A percentile compares a stretch with the other conserved stretches of the same genome.
phyloP scores from a whole-genome alignment of 176 grass and related monocot species.

The Panicum miliaceum region DNA sequence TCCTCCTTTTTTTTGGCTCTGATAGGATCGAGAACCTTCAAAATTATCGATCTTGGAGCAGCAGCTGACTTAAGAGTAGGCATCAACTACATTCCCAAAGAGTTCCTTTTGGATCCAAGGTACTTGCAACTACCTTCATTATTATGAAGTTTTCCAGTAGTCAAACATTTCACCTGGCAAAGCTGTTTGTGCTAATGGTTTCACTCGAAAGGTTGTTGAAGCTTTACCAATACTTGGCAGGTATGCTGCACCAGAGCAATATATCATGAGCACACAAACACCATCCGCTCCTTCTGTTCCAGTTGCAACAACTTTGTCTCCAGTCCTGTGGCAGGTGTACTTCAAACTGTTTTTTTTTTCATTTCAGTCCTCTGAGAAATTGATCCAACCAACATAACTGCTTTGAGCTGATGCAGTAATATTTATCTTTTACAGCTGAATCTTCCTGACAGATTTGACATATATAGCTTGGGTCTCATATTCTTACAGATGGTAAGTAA shows the following conservation, averaged over 20 bases:
- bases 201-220: constrained; percentile 31
- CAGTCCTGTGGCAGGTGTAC: constrained; percentile 93
- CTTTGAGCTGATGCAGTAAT: constrained; percentile 41
- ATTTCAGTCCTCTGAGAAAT: not conserved
- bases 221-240: constrained; percentile 51
- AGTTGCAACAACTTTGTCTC: constrained; percentile 90
- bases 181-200: constrained; percentile 22
- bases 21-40: constrained; percentile 75
- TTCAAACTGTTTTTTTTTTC: constrained; percentile 8
- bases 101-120: constrained; percentile 99
- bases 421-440: constrained; percentile 75
- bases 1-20: constrained; percentile 28
- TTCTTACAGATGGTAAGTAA: constrained; percentile 94
- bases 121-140: constrained; percentile 45
- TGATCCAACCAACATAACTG: constrained; percentile 8
- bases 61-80: constrained; percentile 94
- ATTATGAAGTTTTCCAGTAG: not conserved
- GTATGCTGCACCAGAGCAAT: constrained; percentile 98
- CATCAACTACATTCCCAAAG: constrained; percentile 98
- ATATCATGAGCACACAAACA: constrained; percentile 99
- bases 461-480: constrained; percentile 96
- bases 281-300: constrained; percentile 97
- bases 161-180: constrained; percentile 6
- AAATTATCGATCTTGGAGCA: constrained; percentile 99
- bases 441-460: constrained; percentile 98